phyloP scores from a whole-genome alignment of 1,284 basidiomycete species.

The Leccinum subrobustum region DNA sequence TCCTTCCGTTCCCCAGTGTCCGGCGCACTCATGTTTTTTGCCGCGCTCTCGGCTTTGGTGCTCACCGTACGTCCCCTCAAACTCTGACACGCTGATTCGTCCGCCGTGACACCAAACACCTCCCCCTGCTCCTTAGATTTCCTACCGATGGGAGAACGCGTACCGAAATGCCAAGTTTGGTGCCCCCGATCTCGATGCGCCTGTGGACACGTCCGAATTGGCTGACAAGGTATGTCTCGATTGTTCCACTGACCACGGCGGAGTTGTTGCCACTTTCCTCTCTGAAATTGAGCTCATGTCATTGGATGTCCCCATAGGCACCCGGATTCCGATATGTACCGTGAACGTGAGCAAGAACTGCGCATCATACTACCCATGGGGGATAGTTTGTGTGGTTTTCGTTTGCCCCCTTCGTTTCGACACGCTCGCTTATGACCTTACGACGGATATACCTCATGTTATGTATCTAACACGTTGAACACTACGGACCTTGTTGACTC shows the following conservation, averaged over 20 bases:
- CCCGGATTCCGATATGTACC: conserved; percentile 1
- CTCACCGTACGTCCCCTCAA: conserved; percentile 46
- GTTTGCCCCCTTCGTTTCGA: not conserved
- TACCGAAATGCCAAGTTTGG: conserved; percentile 56
- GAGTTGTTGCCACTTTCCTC: not conserved
- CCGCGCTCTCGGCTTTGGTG: conserved; percentile 48
- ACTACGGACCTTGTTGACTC: not conserved
- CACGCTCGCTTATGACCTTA: not conserved
- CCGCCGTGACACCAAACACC: not conserved
- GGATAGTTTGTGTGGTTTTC: not conserved
- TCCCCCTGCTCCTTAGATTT: conserved; percentile 41
- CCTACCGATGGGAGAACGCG: conserved; percentile 62
- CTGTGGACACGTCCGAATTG: conserved; percentile 58
- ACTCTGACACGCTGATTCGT: not conserved
- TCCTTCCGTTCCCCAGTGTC: conserved; percentile 38
- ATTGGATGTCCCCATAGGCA: not conserved
- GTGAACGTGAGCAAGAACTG: not conserved
- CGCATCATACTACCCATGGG: not conserved
- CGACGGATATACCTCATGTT: not conserved
- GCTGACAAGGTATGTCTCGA: not conserved
- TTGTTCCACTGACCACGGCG: not conserved
- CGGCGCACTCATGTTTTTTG: conserved; percentile 59
- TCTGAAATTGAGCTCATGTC: not conserved
- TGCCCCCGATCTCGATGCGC: conserved; percentile 44
- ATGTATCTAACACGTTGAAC: not conserved